Base-by-base conservation (phyloP, 139 green algal species). In the Ettlia oleoabundans region DNA sequence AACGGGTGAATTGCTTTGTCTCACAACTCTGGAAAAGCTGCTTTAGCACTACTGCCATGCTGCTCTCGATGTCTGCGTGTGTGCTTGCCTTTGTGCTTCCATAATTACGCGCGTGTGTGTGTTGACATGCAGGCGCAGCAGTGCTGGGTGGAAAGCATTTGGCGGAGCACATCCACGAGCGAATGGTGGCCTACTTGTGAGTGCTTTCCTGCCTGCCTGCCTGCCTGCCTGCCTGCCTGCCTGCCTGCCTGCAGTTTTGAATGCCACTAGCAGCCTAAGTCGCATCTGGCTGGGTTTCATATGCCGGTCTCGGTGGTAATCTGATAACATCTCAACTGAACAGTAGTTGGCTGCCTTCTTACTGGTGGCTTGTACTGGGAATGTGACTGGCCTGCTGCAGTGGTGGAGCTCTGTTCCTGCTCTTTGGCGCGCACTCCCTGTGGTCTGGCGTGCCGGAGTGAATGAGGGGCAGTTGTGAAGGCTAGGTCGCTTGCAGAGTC, bases 61-160 rank as follows among this genome's bases (percentile, higher is more conserved):
- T n/a, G n/a, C n/a, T n/a, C n/a, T n/a, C n/a, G n/a, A n/a, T n/a
- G n/a, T n/a, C n/a, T n/a, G n/a, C n/a, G n/a, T n/a, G 15, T 63
- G 13, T 63, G 40, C 21, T 41, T 28, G 24, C 68, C 3, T 28
- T 9, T 35, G 30, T 30, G n/a, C n/a, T n/a, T n/a, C n/a, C n/a
- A n/a, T n/a, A n/a, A n/a, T n/a, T n/a, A n/a, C n/a, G n/a, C n/a
- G n/a, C n/a, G 19, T 55, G 55, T 28, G 18, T 28, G 28, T 65
- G 55, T 22, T 65, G 47, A 24, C 15, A 15, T 58, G 53, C 73
- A 80, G 95, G 93, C 0, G 92, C 92, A 1, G 97, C 97, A 5
- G 97, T 99, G 41, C 61, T 98, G 40, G 97, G 97, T 0, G 97
- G 97, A 5, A 92, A 95, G 37, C 92, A 99, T 68, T 77, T 99